These are phyloP conservation scores for Nicotiana attenuata DNA, from an alignment of 257 asterid genomes.

Conservation along the genomic window DNA sequence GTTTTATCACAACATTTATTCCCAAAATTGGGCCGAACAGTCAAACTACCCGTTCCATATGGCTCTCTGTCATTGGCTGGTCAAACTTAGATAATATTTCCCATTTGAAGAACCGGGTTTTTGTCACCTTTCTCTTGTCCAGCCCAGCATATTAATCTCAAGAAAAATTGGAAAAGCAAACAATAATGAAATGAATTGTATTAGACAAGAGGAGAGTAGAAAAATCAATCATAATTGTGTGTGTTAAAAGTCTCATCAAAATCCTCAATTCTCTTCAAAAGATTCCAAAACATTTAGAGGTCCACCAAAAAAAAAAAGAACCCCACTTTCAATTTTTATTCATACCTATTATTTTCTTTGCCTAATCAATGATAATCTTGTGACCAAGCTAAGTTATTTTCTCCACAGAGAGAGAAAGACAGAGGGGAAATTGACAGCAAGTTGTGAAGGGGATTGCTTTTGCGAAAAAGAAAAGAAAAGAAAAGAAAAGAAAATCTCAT, in stretches of 20 bases:
- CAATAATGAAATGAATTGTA: neutral
- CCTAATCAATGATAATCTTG: constrained; percentile 14
- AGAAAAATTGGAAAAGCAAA: neutral
- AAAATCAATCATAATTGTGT: neutral
- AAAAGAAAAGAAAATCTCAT: constrained; percentile 1
- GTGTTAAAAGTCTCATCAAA: neutral
- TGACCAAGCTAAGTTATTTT: neutral
- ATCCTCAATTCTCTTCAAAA: constrained; percentile 5
- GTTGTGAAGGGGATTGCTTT: neutral
- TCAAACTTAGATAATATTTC: constrained; percentile 17
- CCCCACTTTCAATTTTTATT: constrained; percentile 19
- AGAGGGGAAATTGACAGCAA: constrained; percentile 10
- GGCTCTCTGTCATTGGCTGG: constrained; percentile 2
- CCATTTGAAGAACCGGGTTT: neutral
- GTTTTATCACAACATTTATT: neutral
- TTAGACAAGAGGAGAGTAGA: neutral
- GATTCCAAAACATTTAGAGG: constrained; percentile 25
- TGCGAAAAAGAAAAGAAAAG: neutral
- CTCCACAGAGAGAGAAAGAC: neutral
- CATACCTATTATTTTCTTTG: neutral
- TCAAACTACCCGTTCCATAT: constrained; percentile 15
- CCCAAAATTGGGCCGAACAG: neutral
- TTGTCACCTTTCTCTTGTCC: neutral
- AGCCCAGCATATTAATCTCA: neutral
- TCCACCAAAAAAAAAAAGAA: constrained; percentile 14